These are phyloP conservation scores for Paraphoma chrysanthemicola DNA, from an alignment of 2,329 filamentous ascomycete genomes.

Conservation along the genomic window DNA sequence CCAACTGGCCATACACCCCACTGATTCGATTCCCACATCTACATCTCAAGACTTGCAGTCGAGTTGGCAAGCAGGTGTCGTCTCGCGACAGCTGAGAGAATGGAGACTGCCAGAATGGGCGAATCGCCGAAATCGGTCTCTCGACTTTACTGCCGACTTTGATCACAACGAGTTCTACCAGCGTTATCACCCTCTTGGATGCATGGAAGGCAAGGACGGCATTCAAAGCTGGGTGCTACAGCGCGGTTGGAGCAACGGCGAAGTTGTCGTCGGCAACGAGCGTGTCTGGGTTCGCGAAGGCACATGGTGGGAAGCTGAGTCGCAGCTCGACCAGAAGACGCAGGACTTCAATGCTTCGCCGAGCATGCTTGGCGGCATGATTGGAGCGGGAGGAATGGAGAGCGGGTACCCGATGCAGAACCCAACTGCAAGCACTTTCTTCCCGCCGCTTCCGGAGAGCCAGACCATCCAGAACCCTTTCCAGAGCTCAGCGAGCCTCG, in stretches of 20 bases:
- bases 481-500: conserved; percentile 54
- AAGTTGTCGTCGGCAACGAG: conserved; percentile 88
- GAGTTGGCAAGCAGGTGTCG: conserved; percentile 92
- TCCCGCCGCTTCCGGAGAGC: conserved; percentile 64
- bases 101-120: conserved; percentile 98
- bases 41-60: conserved; percentile 75
- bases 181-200: conserved; percentile 83
- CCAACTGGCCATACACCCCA: conserved; percentile 89
- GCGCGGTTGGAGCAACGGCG: conserved; percentile 97
- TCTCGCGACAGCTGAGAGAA: conserved; percentile 89
- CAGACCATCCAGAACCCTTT: conserved; percentile 77
- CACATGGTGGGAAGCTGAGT: conserved; percentile 98
- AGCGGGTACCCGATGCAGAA: conserved; percentile 73
- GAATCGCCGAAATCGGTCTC: conserved; percentile 85
- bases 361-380: conserved; percentile 57
- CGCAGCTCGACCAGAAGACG: conserved; percentile 88
- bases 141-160: conserved; percentile 97
- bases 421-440: conserved; percentile 68
- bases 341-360: conserved; percentile 52
- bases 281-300: conserved; percentile 94
- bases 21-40: conserved; percentile 79
- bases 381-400: conserved; percentile 69
- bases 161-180: conserved; percentile 90
- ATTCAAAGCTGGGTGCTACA: conserved; percentile 95
- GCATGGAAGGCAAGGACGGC: conserved; percentile 87